Conservation (phyloP, 2,329 filamentous ascomycete species). For the Monosporascus sp. region DNA sequence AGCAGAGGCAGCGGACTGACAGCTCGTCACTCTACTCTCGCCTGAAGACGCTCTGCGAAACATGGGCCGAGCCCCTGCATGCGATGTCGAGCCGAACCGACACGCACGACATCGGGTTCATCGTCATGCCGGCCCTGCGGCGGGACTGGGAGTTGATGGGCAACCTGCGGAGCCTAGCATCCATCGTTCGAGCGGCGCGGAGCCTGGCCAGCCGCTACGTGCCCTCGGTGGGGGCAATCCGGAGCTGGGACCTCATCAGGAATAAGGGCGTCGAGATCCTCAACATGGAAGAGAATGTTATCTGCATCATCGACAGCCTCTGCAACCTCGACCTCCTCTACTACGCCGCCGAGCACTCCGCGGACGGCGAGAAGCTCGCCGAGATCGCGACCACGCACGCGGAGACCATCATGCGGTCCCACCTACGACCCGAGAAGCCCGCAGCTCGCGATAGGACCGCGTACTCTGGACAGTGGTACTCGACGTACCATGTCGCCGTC, state of each 20-base stretch:
- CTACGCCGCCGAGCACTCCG: slow-evolving; percentile 31
- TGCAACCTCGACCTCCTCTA: slow-evolving; percentile 36
- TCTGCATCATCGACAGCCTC: slow-evolving; percentile 39
- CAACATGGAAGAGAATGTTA: slow-evolving; percentile 24
- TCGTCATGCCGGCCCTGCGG: slow-evolving; percentile 42
- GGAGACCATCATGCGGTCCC: slow-evolving; percentile 31
- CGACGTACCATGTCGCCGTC: slow-evolving; percentile 42
- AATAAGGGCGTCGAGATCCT: slow-evolving; percentile 25
- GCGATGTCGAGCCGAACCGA: slow-evolving; percentile 38
- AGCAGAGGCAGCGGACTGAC: neutral
- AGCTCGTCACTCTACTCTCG: neutral
- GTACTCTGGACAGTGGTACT: slow-evolving; percentile 26
- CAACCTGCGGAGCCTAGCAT: slow-evolving; percentile 31
- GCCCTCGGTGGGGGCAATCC: slow-evolving; percentile 35
- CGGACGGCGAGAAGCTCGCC: slow-evolving; percentile 19
- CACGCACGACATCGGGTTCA: slow-evolving; percentile 52
- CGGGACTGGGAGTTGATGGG: slow-evolving; percentile 43
- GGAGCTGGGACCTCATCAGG: slow-evolving; percentile 41
- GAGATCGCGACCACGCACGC: slow-evolving; percentile 37
- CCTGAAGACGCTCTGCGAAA: slow-evolving; percentile 19
- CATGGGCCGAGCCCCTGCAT: slow-evolving; percentile 32
- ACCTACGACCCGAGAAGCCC: slow-evolving; percentile 32
- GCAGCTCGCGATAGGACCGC: slow-evolving; percentile 1
- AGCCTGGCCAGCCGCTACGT: slow-evolving; percentile 40
- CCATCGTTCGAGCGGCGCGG: slow-evolving; percentile 38